A percentile compares a stretch with the other conserved stretches of the same genome.
phyloP scores from a whole-genome alignment of 2,329 filamentous ascomycete species.

The Pseudogymnoascus sp. region DNA sequence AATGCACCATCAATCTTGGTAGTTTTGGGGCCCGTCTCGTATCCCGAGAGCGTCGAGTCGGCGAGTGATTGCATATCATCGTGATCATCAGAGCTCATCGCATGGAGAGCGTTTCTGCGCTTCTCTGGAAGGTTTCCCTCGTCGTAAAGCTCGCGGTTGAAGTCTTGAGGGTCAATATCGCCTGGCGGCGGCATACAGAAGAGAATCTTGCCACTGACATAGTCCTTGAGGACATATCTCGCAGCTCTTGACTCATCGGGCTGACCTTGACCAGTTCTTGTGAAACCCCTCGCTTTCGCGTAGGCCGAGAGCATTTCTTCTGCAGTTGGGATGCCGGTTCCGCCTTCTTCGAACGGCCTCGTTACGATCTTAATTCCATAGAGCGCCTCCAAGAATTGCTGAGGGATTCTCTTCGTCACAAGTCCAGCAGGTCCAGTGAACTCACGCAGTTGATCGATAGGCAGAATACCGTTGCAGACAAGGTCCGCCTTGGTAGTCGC shows the following conservation, averaged over 20 bases:
- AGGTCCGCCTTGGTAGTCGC: constrained; percentile 93
- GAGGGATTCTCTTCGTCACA: constrained; percentile 77
- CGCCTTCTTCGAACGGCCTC: constrained; percentile 80
- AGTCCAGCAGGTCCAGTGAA: constrained; percentile 80
- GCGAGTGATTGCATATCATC: constrained; percentile 34
- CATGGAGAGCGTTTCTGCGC: constrained; percentile 58
- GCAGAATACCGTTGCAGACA: constrained; percentile 88
- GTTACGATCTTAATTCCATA: constrained; percentile 88
- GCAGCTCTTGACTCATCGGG: constrained; percentile 91
- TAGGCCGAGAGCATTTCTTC: constrained; percentile 81
- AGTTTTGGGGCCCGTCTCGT: constrained; percentile 63
- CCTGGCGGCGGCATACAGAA: constrained; percentile 82
- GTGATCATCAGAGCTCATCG: constrained; percentile 23
- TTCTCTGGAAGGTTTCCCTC: constrained; percentile 73
- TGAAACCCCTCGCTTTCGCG: constrained; percentile 81
- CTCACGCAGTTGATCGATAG: constrained; percentile 93
- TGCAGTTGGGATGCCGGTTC: constrained; percentile 76
- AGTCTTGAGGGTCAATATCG: constrained; percentile 62
- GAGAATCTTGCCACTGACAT: constrained; percentile 90
- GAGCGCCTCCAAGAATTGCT: constrained; percentile 80
- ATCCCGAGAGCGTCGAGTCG: constrained; percentile 42
- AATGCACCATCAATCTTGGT: constrained; percentile 78
- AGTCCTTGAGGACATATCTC: constrained; percentile 87
- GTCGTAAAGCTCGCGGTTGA: constrained; percentile 88
- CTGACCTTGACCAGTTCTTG: constrained; percentile 79